These are phyloP conservation scores for Geoglossum glabrum DNA, from an alignment of 495 filamentous ascomycete genomes.

Conservation along the genomic window DNA sequence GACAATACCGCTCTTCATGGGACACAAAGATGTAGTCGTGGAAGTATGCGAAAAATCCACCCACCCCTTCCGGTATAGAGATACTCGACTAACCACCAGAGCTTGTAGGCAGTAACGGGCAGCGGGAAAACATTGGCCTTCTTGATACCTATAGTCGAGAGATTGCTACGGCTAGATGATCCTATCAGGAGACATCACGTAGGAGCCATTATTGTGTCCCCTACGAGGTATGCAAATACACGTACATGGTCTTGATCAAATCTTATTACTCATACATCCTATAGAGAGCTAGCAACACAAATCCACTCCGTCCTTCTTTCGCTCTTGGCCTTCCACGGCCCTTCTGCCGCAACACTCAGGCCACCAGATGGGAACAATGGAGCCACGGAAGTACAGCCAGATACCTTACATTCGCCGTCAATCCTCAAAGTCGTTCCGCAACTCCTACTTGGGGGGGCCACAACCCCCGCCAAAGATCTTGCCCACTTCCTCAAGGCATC, in stretches of 20 bases:
- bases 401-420: constrained; percentile 29
- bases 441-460: constrained; percentile 72
- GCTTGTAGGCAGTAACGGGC: constrained; percentile 58
- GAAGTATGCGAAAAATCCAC: constrained; percentile 27
- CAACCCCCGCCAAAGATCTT: constrained; percentile 67
- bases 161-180: constrained; percentile 52
- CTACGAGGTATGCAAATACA: constrained; percentile 40
- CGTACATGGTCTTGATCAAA: not conserved
- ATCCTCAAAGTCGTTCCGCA: constrained; percentile 53
- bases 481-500: constrained; percentile 56
- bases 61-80: not conserved
- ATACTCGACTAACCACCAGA: not conserved
- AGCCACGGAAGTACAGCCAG: constrained; percentile 24
- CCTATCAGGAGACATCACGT: constrained; percentile 75
- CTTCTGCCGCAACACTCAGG: constrained; percentile 45
- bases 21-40: constrained; percentile 91
- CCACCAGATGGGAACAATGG: constrained; percentile 19
- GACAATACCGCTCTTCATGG: constrained; percentile 78
- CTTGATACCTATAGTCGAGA: constrained; percentile 73
- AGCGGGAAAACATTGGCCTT: constrained; percentile 90
- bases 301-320: constrained; percentile 67
- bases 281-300: constrained; percentile 71
- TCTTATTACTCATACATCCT: not conserved
- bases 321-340: constrained; percentile 61
- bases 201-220: constrained; percentile 74